phyloP scores from a whole-genome alignment of 192 early-diverging fungal species.

The Umbelopsis ramanniana region DNA sequence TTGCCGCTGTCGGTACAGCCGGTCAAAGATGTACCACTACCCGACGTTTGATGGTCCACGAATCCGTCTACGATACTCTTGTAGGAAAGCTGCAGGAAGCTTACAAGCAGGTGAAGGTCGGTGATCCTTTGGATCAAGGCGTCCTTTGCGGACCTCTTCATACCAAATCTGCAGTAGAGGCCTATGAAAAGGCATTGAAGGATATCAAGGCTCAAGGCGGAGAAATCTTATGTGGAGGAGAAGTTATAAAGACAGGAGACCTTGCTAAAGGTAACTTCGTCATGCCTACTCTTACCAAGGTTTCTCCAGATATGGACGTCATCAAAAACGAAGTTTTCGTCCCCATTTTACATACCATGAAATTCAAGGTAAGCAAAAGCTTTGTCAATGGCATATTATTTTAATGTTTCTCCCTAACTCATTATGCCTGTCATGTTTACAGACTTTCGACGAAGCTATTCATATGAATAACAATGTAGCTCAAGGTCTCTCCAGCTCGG shows the following conservation, averaged over 20 bases:
- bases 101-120: slow-evolving; percentile 85
- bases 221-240: slow-evolving; percentile 83
- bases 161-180: slow-evolving; percentile 79
- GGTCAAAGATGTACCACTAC: slow-evolving; percentile 97
- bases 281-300: slow-evolving; percentile 88
- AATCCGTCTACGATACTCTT: slow-evolving; percentile 85
- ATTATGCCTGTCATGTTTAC: slow-evolving; percentile 1
- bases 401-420: background rate
- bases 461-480: slow-evolving; percentile 85
- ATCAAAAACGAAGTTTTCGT: slow-evolving; percentile 96
- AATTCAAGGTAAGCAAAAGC: slow-evolving; percentile 51
- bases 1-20: slow-evolving; percentile 95
- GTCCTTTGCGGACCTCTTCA: slow-evolving; percentile 93
- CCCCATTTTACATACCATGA: slow-evolving; percentile 89
- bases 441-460: slow-evolving; percentile 84
- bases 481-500: slow-evolving; percentile 84
- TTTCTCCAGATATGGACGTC: slow-evolving; percentile 72
- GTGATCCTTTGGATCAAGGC: slow-evolving; percentile 82
- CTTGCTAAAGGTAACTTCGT: slow-evolving; percentile 82
- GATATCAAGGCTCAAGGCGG: slow-evolving; percentile 85
- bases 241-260: slow-evolving; percentile 65
- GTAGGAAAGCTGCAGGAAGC: slow-evolving; percentile 79
- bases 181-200: slow-evolving; percentile 75
- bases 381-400: slow-evolving; percentile 3
- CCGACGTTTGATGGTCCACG: slow-evolving; percentile 87